A percentile compares a stretch with the other conserved stretches of the same genome.
phyloP scores from a whole-genome alignment of 179 eudicot species.

The Heliamphora pulchella region DNA sequence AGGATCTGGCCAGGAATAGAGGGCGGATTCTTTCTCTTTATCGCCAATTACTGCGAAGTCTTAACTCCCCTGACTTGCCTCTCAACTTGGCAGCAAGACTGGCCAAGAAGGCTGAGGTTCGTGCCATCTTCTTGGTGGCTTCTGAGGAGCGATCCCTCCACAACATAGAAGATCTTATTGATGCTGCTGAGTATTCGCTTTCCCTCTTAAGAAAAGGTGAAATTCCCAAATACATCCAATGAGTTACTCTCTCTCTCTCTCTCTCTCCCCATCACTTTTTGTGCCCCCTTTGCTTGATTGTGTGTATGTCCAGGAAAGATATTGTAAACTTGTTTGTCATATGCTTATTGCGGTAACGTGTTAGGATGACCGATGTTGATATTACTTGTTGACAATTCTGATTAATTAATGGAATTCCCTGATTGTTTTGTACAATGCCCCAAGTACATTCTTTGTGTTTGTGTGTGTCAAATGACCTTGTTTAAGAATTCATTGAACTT shows the following conservation, averaged over 20 bases:
- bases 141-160: slow-evolving; percentile 72
- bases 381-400: background rate
- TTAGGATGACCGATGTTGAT: background rate
- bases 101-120: slow-evolving; percentile 76
- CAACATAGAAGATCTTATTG: slow-evolving; percentile 73
- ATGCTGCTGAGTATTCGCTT: slow-evolving; percentile 63
- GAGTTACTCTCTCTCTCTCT: background rate
- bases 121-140: slow-evolving; percentile 62
- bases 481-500: background rate
- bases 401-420: background rate
- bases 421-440: background rate
- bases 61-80: slow-evolving; percentile 38
- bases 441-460: background rate
- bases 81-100: slow-evolving; percentile 59
- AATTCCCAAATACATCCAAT: slow-evolving; percentile 9
- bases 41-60: slow-evolving; percentile 34
- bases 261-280: background rate
- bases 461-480: background rate
- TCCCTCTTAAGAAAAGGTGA: slow-evolving; percentile 12
- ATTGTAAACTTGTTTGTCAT: background rate
- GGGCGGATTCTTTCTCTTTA: slow-evolving; percentile 47
- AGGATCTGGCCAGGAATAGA: slow-evolving; percentile 66
- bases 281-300: background rate
- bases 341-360: no score
- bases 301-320: background rate